These are phyloP conservation scores for Salvia miltiorrhiza DNA, from an alignment of 257 asterid species.

Conservation along the genomic window DNA sequence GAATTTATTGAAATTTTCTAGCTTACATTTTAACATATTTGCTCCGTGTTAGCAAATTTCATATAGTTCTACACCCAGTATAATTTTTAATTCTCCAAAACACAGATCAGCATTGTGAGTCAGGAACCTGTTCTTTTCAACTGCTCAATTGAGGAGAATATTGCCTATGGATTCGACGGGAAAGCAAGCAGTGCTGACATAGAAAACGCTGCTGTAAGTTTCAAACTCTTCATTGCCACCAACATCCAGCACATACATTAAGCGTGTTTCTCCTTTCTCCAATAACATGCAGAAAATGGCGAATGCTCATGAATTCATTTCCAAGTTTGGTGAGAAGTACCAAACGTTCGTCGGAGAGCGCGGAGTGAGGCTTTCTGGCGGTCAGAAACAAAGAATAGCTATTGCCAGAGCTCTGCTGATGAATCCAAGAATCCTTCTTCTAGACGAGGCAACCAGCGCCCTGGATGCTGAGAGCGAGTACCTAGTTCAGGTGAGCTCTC, in stretches of 20 bases:
- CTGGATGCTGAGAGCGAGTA: conserved; percentile 86
- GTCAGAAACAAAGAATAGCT: conserved; percentile 88
- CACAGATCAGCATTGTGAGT: conserved; percentile 83
- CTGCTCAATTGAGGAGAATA: conserved; percentile 81
- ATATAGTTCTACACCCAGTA: background rate
- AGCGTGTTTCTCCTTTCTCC: background rate
- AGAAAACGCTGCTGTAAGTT: conserved; percentile 79
- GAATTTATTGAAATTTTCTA: background rate
- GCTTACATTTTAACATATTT: background rate
- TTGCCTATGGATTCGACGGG: conserved; percentile 75
- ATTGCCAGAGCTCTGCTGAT: conserved; percentile 78
- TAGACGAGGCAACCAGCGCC: conserved; percentile 89
- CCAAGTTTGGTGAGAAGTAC: conserved; percentile 64
- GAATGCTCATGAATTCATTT: conserved; percentile 71
- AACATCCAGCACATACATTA: background rate
- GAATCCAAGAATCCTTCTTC: conserved; percentile 72
- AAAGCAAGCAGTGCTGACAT: conserved; percentile 60
- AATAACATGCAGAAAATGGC: conserved; percentile 69
- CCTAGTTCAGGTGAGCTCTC: conserved; percentile 60
- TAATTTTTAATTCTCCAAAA: conserved; percentile 10
- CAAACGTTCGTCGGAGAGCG: conserved; percentile 74
- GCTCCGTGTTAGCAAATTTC: background rate
- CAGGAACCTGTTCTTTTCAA: conserved; percentile 89
- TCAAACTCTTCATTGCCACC: background rate
- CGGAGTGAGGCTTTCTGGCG: conserved; percentile 84